phyloP scores from a whole-genome alignment of 371 early-diverging fungal species.

The Chytridium lagenaria region DNA sequence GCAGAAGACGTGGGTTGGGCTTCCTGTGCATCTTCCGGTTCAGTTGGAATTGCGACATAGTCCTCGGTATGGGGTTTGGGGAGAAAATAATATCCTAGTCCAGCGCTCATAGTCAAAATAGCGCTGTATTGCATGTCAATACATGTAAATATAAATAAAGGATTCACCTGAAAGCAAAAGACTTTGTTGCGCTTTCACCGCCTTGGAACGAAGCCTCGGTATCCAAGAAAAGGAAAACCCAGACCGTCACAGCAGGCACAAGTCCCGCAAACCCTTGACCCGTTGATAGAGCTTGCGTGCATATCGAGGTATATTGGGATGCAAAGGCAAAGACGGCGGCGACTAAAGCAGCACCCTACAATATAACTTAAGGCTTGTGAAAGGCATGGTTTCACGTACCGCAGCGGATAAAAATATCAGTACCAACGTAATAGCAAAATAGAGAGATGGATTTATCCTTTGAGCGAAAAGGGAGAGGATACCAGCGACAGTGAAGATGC shows the following conservation, averaged over 20 bases:
- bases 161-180: conserved; percentile 4
- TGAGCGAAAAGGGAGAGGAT: not conserved
- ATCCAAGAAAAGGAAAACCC: not conserved
- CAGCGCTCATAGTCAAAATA: not conserved
- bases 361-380: not conserved
- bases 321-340: conserved; percentile 14
- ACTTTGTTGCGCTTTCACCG: not conserved
- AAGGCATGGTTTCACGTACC: not conserved
- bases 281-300: conserved; percentile 13
- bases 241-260: conserved; percentile 16
- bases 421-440: conserved; percentile 1
- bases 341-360: conserved; percentile 11
- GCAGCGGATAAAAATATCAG: not conserved
- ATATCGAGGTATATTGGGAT: not conserved
- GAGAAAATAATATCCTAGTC: not conserved
- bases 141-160: not conserved
- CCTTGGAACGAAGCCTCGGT: not conserved
- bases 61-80: not conserved
- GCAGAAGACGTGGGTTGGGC: not conserved
- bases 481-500: not conserved
- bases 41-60: not conserved
- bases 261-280: conserved; percentile 25
- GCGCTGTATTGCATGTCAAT: not conserved
- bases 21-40: not conserved
- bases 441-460: not conserved